Percentiles rank a stretch among this genome's conserved stretches.
Evolutionary conservation across 768 basidiomycete species (phyloP).

Genomic region (Austroboletus festivus): DNA sequence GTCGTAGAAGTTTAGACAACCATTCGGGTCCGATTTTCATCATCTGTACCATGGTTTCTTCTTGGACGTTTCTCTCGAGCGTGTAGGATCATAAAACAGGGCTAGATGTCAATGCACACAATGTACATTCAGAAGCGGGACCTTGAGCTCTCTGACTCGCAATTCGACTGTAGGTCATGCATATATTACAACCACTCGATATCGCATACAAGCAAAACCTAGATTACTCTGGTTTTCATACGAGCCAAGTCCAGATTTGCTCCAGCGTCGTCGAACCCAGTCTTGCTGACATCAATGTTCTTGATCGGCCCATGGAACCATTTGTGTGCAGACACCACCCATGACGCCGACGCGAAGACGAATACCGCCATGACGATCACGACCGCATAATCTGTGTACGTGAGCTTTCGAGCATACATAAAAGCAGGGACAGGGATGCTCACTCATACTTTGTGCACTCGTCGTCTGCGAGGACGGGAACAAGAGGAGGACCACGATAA

Average conservation of each 20-base stretch:
- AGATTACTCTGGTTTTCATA: neutral
- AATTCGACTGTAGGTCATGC: too few relatives aligned
- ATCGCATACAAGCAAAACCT: neutral
- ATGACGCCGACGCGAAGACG: constrained; percentile 59
- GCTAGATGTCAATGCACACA: too few relatives aligned
- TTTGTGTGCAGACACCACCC: constrained; percentile 63
- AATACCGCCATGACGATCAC: constrained; percentile 66
- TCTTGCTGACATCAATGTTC: constrained; percentile 37
- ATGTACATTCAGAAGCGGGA: too few relatives aligned
- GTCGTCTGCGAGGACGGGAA: constrained; percentile 48
- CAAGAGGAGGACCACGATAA: constrained; percentile 56
- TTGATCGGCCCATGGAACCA: constrained; percentile 70
- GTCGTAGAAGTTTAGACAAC: constrained; percentile 10
- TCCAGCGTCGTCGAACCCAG: neutral
- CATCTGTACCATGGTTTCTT: too few relatives aligned
- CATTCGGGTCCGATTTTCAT: too few relatives aligned
- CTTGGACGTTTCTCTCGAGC: too few relatives aligned
- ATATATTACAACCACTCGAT: neutral
- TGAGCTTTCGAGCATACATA: neutral
- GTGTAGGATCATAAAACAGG: too few relatives aligned
- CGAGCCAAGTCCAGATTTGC: neutral
- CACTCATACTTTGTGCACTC: constrained; percentile 53
- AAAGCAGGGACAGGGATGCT: constrained; percentile 13
- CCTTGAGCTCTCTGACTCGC: too few relatives aligned
- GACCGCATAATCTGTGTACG: constrained; percentile 57